Base-by-base conservation (phyloP, 805 yeast genomes). In the Sugiyamaella marilandica region DNA sequence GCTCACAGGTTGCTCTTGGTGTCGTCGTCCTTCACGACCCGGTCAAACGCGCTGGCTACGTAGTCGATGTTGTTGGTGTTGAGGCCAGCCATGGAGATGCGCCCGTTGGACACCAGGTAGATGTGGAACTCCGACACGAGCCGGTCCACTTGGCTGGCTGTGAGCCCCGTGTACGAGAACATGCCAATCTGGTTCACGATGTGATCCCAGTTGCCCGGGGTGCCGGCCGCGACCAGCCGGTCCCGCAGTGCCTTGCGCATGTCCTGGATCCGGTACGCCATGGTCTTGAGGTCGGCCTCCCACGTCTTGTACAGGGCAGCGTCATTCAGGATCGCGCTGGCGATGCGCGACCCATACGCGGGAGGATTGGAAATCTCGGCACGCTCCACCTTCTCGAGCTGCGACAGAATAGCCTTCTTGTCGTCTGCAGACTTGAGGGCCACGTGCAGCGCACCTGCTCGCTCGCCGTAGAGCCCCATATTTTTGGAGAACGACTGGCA, bases 401-500 rank as follows among this genome's bases (percentile, higher is more conserved):
- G 97, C 2, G 96, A 82, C 52, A 73, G 69, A 55, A 91, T 75
- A 18, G 91, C 88, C 18, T 64, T 67, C 57, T 76, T 76, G 53
- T 81, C 75, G 2, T 66, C 65, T 1, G 70, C 62, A 54, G 71
- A 67, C 21, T 71, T 63, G 7, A 71, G 64, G 10, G 88, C 80
- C 21, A 91, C 68, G 66, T 91, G 97, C 69, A 92, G 79, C 24
- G 94, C 95, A 57, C 99, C 99, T 33, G 85, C 89, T 75, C 99
- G 85, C 76, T 92, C 98, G 70, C 98, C 98, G 67, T 92, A 92
- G 82, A 92, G 84, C 59, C 98, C 98, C 65, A 87, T 87, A 73
- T 94, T 92, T 71, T 92, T 92, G 52, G 98, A 96, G 71, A 92
- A 92, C 9, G 97, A 90, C 76, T 92, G 99, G 72, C 96, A 90